Percentiles rank a stretch among this genome's conserved stretches.
Evolutionary conservation across 73 alveolate genomes (phyloP).

Genomic region (Strombidium stylifer): DNA sequence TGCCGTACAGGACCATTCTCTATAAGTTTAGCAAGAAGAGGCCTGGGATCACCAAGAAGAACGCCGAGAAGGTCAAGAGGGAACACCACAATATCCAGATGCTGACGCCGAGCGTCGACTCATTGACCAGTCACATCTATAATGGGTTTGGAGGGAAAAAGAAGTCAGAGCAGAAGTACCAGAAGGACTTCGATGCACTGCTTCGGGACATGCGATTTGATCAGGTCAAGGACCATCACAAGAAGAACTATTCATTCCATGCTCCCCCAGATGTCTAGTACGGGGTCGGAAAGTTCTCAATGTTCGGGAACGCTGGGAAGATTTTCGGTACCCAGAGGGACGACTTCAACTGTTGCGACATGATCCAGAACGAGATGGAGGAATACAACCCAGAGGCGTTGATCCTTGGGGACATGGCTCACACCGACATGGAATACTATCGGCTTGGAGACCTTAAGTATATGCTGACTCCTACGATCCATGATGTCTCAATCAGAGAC

Average conservation of each 20-base stretch:
- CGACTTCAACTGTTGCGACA: conserved; percentile 38
- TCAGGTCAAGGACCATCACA: no score
- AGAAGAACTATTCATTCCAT: conserved; percentile 1
- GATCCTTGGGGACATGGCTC: conserved; percentile 25
- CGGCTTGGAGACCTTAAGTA: conserved; percentile 21
- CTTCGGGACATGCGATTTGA: no score
- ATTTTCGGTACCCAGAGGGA: conserved; percentile 32
- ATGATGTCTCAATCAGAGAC: neutral
- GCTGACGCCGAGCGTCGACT: no score
- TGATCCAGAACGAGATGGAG: conserved; percentile 30
- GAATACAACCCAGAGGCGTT: conserved; percentile 26
- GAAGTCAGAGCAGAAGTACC: no score
- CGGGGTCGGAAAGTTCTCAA: neutral
- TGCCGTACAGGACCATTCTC: no score
- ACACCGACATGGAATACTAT: conserved; percentile 43
- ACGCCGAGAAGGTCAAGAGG: no score
- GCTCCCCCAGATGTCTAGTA: conserved; percentile 1
- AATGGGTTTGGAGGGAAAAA: no score
- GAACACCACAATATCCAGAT: no score
- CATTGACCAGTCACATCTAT: no score
- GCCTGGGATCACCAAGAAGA: no score
- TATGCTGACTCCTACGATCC: neutral
- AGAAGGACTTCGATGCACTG: no score
- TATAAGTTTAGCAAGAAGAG: no score
- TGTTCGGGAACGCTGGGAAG: conserved; percentile 23